phyloP scores from a whole-genome alignment of 441 rosid species.

The Pelargonium myrrhifolium region DNA sequence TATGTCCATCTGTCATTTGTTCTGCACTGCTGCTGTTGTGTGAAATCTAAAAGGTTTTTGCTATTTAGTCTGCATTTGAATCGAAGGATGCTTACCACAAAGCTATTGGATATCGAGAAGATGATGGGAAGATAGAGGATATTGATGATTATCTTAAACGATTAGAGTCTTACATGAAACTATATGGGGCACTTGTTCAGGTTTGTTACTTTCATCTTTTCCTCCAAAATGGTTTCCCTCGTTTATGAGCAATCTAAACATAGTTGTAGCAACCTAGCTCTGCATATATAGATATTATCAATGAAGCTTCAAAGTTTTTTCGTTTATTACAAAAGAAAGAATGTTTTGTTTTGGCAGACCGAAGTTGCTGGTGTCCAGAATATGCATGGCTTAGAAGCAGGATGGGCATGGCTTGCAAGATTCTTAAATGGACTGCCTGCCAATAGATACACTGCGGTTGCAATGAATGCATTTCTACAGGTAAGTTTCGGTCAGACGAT shows the following conservation, averaged over 20 bases:
- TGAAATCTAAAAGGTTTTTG: conserved; percentile 9
- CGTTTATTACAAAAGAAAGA: conserved; percentile 6
- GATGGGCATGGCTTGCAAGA: conserved; percentile 92
- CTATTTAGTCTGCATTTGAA: conserved; percentile 53
- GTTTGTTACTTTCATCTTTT: conserved; percentile 28
- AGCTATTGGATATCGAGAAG: conserved; percentile 42
- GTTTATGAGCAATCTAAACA: not conserved
- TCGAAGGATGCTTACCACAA: conserved; percentile 53
- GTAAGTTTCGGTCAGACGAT: conserved; percentile 29
- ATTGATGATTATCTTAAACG: conserved; percentile 40
- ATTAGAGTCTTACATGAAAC: conserved; percentile 58
- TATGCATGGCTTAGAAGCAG: conserved; percentile 62
- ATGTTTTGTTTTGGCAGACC: conserved; percentile 40
- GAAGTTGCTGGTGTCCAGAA: conserved; percentile 45
- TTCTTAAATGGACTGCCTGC: conserved; percentile 60
- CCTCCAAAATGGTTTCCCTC: not conserved
- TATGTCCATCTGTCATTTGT: no score
- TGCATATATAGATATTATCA: not conserved
- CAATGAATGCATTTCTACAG: conserved; percentile 62
- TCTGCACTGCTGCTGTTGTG: not conserved
- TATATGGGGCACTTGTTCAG: conserved; percentile 90
- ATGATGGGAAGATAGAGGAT: conserved; percentile 45
- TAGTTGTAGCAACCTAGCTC: conserved; percentile 1
- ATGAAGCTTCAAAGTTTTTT: not conserved
- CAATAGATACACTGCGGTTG: conserved; percentile 59